phyloP scores from a whole-genome alignment of 768 basidiomycete species.

The Cyathus striatus region DNA sequence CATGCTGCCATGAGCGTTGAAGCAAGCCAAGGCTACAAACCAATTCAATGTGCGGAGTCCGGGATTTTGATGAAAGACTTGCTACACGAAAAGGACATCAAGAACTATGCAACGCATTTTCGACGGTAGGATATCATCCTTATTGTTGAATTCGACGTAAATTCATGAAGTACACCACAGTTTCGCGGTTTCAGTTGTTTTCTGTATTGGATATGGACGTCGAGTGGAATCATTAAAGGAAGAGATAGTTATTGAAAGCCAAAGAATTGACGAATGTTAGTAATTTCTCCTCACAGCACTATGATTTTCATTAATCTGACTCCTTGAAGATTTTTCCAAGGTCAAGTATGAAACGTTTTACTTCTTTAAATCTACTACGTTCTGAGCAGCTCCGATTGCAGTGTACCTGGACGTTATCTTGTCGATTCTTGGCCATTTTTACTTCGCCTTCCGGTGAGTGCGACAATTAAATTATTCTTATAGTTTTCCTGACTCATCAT shows the following conservation, averaged over 20 bases:
- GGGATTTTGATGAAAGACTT: slow-evolving; percentile 16
- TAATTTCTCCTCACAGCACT: slow-evolving; percentile 2
- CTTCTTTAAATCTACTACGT: slow-evolving; percentile 1
- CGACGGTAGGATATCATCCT: slow-evolving; percentile 10
- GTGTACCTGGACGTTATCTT: slow-evolving; percentile 12
- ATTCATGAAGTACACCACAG: too few species aligned
- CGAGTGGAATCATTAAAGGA: slow-evolving; percentile 16
- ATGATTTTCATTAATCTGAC: background rate
- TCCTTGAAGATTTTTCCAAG: slow-evolving; percentile 1
- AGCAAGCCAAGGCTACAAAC: slow-evolving; percentile 15
- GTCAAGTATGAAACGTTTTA: slow-evolving; percentile 1
- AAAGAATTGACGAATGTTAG: slow-evolving; percentile 16
- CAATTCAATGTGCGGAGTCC: slow-evolving; percentile 16
- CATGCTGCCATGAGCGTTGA: slow-evolving; percentile 18
- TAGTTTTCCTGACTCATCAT: slow-evolving; percentile 5
- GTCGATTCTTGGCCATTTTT: slow-evolving; percentile 16
- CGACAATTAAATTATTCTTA: background rate
- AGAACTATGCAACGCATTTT: slow-evolving; percentile 9
- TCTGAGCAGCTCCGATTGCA: background rate
- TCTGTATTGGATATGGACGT: slow-evolving; percentile 17
- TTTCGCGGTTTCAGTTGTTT: slow-evolving; percentile 16
- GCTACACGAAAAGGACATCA: slow-evolving; percentile 7
- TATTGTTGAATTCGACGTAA: background rate
- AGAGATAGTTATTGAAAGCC: slow-evolving; percentile 13
- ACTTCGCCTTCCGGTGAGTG: slow-evolving; percentile 8